Evolutionary conservation across 129 eudicot species (phyloP).

Genomic region (Flaveria robusta): DNA sequence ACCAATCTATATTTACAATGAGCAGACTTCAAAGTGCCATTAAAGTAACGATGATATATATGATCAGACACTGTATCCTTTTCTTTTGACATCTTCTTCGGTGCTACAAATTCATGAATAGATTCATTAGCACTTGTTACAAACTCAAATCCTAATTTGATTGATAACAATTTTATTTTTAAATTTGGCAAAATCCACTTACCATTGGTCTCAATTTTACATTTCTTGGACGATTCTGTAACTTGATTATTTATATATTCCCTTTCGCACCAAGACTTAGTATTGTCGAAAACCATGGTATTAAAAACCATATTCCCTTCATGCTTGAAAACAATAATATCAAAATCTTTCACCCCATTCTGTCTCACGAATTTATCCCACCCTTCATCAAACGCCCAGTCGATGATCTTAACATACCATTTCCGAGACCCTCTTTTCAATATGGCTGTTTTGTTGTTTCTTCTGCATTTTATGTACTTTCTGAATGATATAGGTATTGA

Average conservation of each 20-base stretch:
- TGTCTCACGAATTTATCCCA: slow-evolving; percentile 33
- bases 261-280: slow-evolving; percentile 23
- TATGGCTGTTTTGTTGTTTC: slow-evolving; percentile 8
- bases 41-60: neutral
- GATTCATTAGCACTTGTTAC: neutral
- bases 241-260: slow-evolving; percentile 5
- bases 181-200: neutral
- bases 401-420: slow-evolving; percentile 23
- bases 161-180: neutral
- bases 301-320: slow-evolving; percentile 27
- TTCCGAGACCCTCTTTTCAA: slow-evolving; percentile 17
- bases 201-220: neutral
- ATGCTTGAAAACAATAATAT: slow-evolving; percentile 33
- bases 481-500: neutral
- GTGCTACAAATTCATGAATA: slow-evolving; percentile 9
- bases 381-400: slow-evolving; percentile 26
- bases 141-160: neutral
- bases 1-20: neutral
- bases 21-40: neutral
- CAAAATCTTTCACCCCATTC: slow-evolving; percentile 31
- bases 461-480: slow-evolving; percentile 11
- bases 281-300: slow-evolving; percentile 29
- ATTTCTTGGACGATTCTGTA: neutral
- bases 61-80: neutral
- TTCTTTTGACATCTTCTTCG: slow-evolving; percentile 5